Base-by-base conservation (phyloP, 1,284 basidiomycete species). In the Moesziomyces antarcticus region DNA sequence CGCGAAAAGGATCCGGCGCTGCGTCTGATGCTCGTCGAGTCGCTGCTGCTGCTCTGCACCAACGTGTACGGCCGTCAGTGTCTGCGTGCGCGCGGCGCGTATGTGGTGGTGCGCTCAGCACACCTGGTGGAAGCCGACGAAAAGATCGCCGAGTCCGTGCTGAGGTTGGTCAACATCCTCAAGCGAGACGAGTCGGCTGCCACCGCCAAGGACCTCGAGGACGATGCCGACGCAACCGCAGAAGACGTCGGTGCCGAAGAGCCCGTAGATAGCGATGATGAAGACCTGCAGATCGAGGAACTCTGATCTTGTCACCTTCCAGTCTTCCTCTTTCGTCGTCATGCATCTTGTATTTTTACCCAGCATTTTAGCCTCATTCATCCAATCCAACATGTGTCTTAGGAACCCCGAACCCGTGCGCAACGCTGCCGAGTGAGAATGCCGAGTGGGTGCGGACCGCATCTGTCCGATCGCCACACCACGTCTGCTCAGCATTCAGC, bases 1-100 rank as follows among this genome's bases (percentile, higher is more conserved):
- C 89, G 95, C 42, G 96, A 99, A 82, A 84, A 87, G 5, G 95
- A 99, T 80, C 80, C 89, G 0, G 89, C 88, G 1, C 87, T 98
- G 43, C 90, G 97, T 0, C 86, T 93, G 51, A 94, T 91, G 61
- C 91, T 93, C 74, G 86, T 98, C 14, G 97, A 99, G 85, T 92
- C 93, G 0, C 86, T 99, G 14, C 88, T 98, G 0, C 86, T 99
- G 40, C 87, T 99, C 0, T 93, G 92, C 73, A 93, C 94, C 4
- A 94, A 92, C 0, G 89, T 91, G 41, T 92, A 91, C 86, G 94
- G 93, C 1, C 89, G 96, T 25, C 91, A 96, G 69, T 89, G 90
- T 61, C 86, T 95, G 66, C 88, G 97, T 33, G 86, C 87, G 18
- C 88, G 93, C 64, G 95, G 94, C 0, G 91, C 92, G 0, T 99